Conservation (phyloP, 2,329 filamentous ascomycete species). For the Apiospora rasikravindrae region DNA sequence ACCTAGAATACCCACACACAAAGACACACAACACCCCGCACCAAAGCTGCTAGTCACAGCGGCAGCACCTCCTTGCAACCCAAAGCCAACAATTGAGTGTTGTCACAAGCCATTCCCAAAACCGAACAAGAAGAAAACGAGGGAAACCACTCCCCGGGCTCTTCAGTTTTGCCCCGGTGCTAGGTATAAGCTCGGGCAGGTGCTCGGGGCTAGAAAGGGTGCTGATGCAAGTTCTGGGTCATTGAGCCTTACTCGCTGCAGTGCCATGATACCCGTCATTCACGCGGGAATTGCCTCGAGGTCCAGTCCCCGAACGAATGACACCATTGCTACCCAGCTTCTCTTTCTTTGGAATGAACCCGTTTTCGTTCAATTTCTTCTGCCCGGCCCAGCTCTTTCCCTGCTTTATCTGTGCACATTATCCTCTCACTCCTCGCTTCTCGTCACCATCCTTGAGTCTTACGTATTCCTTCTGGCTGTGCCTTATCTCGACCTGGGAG, state of each 20-base stretch:
- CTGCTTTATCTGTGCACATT: neutral
- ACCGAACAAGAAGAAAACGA: neutral
- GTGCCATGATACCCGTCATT: neutral
- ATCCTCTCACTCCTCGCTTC: neutral
- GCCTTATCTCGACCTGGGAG: slow-evolving; percentile 7
- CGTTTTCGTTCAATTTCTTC: neutral
- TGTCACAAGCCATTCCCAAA: neutral
- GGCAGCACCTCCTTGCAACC: neutral
- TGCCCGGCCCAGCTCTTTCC: neutral
- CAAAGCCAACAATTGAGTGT: neutral
- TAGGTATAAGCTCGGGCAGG: slow-evolving; percentile 8
- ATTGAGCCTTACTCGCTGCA: slow-evolving; percentile 11
- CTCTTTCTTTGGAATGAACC: slow-evolving; percentile 8
- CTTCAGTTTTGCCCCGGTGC: slow-evolving; percentile 1
- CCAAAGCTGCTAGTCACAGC: slow-evolving; percentile 6
- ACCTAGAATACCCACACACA: slow-evolving; percentile 4
- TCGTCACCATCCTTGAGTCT: neutral
- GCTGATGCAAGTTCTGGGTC: slow-evolving; percentile 12
- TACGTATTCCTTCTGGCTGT: neutral
- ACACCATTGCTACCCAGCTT: neutral
- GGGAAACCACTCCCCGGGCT: neutral
- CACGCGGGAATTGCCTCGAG: neutral
- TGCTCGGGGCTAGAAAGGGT: neutral
- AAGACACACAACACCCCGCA: slow-evolving; percentile 1
- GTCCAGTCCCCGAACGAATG: neutral